Evolutionary conservation across 2,329 filamentous ascomycete species (phyloP).

Genomic region (Mycocentrospora acerina): DNA sequence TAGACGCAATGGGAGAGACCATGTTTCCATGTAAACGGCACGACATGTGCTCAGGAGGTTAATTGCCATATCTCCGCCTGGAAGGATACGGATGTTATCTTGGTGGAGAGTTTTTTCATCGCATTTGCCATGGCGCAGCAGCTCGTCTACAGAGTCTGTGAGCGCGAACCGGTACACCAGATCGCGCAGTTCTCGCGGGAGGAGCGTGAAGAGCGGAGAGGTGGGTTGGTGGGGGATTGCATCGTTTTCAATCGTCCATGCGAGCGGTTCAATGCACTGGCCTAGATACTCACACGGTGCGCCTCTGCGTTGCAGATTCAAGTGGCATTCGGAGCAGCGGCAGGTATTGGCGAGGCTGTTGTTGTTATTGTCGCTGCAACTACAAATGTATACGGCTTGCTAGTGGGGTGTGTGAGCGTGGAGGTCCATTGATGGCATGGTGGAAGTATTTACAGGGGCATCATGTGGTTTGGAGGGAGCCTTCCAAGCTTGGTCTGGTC

Average conservation of each 20-base stretch:
- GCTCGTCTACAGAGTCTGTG: slow-evolving; percentile 1
- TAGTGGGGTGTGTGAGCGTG: no score
- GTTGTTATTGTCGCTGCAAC: no score
- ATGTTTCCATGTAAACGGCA: slow-evolving; percentile 25
- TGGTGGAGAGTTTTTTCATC: neutral
- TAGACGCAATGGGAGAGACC: slow-evolving; percentile 9
- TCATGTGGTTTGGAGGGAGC: no score
- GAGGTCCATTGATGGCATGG: no score
- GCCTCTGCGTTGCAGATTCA: no score
- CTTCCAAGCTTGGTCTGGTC: no score
- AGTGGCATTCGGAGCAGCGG: no score
- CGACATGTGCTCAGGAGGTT: slow-evolving; percentile 19
- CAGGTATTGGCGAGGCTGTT: no score
- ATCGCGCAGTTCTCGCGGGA: slow-evolving; percentile 20
- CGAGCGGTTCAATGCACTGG: slow-evolving; percentile 20
- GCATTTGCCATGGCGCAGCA: neutral
- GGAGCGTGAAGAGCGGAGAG: slow-evolving; percentile 10
- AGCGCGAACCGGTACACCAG: slow-evolving; percentile 18
- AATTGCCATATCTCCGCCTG: slow-evolving; percentile 9
- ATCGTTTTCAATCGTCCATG: slow-evolving; percentile 13
- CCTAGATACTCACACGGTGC: no score
- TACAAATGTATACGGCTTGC: no score
- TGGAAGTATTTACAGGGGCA: no score
- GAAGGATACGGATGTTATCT: neutral
- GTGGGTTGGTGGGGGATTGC: slow-evolving; percentile 6